Conservation (phyloP, 352 stramenopile species). For the Thraustotheca clavata region DNA sequence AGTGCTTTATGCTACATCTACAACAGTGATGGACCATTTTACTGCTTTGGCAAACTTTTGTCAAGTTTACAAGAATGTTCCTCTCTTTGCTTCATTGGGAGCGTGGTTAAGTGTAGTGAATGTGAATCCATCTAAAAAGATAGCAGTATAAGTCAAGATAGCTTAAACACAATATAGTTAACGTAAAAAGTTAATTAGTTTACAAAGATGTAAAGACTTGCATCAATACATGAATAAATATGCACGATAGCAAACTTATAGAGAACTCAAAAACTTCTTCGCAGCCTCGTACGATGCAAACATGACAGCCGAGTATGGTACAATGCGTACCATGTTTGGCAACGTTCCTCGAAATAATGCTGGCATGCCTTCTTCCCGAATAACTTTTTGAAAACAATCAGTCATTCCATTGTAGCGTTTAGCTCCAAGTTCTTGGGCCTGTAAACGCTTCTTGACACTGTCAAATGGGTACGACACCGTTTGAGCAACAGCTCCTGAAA, state of each 20-base stretch:
- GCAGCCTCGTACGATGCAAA: slow-evolving; percentile 77
- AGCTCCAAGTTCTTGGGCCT: slow-evolving; percentile 32
- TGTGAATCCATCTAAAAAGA: no score
- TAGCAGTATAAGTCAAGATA: no score
- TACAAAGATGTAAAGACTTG: no score
- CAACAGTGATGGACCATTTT: neutral
- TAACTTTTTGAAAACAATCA: slow-evolving; percentile 65
- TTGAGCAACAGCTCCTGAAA: slow-evolving; percentile 62
- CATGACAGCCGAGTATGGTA: slow-evolving; percentile 75
- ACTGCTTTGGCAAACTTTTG: neutral
- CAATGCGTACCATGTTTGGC: slow-evolving; percentile 69
- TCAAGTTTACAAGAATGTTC: neutral
- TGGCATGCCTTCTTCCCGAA: slow-evolving; percentile 54
- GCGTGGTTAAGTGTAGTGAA: neutral
- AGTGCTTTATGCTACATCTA: neutral
- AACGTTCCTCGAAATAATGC: slow-evolving; percentile 68
- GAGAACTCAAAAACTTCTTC: slow-evolving; percentile 33
- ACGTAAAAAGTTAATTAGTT: no score
- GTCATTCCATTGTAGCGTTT: slow-evolving; percentile 52
- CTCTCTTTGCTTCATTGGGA: neutral
- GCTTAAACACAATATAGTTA: no score
- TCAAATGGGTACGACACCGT: slow-evolving; percentile 83
- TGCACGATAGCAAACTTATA: slow-evolving; percentile 9
- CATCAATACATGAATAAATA: slow-evolving; percentile 8
- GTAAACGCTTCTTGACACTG: slow-evolving; percentile 75